Evolutionary conservation across 345 rosid species (phyloP), one percentile per base, ranked within the genome.

Genomic region (Eucalyptus cloeziana): DNA sequence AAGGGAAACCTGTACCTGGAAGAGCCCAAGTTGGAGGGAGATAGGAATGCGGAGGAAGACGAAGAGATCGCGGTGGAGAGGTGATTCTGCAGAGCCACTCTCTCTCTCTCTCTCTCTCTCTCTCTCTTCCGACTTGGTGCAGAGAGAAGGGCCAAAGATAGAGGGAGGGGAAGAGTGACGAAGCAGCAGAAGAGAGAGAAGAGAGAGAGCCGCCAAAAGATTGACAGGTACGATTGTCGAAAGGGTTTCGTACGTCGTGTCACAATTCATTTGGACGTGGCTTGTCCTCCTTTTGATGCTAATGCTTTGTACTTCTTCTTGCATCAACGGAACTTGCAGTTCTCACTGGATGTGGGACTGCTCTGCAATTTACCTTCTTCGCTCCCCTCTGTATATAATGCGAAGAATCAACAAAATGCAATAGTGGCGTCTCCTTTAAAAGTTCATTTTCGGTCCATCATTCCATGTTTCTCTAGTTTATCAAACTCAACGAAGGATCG

Each of bases 21-120:
- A 54, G 91, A 58, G 87, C 81, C 87, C 80, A 92, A 90, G 88
- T 45, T 67, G 47, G 90, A 17, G 21, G 92, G 91, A 27, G 92
- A 88, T 5, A 94, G 80, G 86, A 93, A 93, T 31, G 93, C 58
- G 31, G 94, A 93, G 49, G 95, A 93, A 50, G 93, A 91, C 30
- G 95, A 91, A 71, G 96, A 92, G 85, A 94, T 91, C 89, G 96
- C 88, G 43, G 92, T 14, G 30, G 94, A 79, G n/a, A 92, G 89
- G 47, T 91, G 90, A 58, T 88, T 90, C 81, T 89, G 86, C 7
- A 92, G 89, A 49, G 94, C 87, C 95, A 94, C 92, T 49, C 76
- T 40, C 88, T 19, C 4, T 71, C 81, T 16, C 13, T 69, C 43
- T 69, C 11, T 15, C 22, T 31, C 40, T n/a, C 79, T n/a, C 21